Evolutionary conservation across 305 asterid species (phyloP), one percentile per base, ranked within the genome.

Genomic region (Rubia balearica): DNA sequence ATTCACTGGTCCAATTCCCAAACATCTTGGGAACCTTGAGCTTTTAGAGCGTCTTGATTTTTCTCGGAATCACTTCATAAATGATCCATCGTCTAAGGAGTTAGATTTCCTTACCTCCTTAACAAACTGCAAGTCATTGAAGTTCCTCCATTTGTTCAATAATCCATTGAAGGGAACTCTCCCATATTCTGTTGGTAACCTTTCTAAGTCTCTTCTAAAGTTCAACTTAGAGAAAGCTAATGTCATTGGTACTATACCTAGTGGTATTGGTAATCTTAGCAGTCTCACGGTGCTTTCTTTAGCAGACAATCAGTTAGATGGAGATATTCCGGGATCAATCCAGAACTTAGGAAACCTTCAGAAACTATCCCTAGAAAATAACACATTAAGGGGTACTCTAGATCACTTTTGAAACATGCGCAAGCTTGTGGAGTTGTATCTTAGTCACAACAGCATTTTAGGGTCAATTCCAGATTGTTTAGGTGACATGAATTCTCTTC

Each of bases 141-240:
- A 6, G 13, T 14, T 0, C 24, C 3, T 68, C 2, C 8, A 19
- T n/a, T 0, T 70, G 11, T 8, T 7, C 0, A 8, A 10, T 6
- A 66, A 74, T 67, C 68, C 72, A 57, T 33, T 74, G 5, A 46
- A 57, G 33, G 77, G 68, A 3, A 38, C 61, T 53, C 51, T 76
- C 36, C 80, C 80, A 36, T 3, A 41, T 7, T 71, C 80, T 22
- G 33, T 76, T 60, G 80, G 73, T 21, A 76, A 76, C 62, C 61
- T 76, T 66, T 76, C 80, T 16, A 67, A 36, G 12, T 30, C 73
- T 3, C 49, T 76, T 5, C 11, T 60, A 38, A 19, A 40, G 21
- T 36, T 76, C 14, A 3, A 21, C 0, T 19, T 66, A 17, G 8
- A 0, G 6, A 48, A 38, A 19, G 17, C 65, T 27, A 33, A 41